phyloP scores from a whole-genome alignment of 345 rosid species.

The Sonneratia alba region DNA sequence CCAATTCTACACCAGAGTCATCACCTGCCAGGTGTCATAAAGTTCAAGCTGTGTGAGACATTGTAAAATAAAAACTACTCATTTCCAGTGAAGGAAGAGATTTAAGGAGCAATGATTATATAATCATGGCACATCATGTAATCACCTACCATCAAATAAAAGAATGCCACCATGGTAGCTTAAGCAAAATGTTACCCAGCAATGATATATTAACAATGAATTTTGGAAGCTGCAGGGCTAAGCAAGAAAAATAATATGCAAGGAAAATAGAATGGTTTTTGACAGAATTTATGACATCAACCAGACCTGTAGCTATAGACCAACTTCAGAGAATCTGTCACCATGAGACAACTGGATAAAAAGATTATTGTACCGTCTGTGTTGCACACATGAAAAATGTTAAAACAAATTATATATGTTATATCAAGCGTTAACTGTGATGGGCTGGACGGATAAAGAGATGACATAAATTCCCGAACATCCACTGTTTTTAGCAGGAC shows the following conservation, averaged over 20 bases:
- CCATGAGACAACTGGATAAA: not conserved
- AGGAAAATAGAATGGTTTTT: not conserved
- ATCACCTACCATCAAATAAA: constrained; percentile 4
- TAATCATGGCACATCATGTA: not conserved
- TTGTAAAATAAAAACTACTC: not conserved
- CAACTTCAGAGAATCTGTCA: not conserved
- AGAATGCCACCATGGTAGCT: not conserved
- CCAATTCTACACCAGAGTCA: constrained; percentile 21
- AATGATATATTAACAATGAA: not conserved
- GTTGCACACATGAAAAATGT: not conserved
- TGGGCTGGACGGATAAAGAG: not conserved
- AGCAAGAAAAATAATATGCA: not conserved
- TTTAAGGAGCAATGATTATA: not conserved
- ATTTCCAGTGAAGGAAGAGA: constrained; percentile 1
- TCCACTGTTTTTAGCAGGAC: not conserved
- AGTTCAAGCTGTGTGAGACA: constrained; percentile 10
- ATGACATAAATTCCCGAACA: not conserved
- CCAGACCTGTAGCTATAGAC: not conserved
- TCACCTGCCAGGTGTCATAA: constrained; percentile 40
- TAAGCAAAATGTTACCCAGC: not conserved
- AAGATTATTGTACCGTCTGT: not conserved
- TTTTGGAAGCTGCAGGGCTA: not conserved
- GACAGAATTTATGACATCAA: not conserved
- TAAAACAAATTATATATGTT: not conserved
- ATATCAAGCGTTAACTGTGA: not conserved